Evolutionary conservation across 202 grass and related monocot genomes (phyloP).

Genomic region (Schoenoplectus tabernaemontani): DNA sequence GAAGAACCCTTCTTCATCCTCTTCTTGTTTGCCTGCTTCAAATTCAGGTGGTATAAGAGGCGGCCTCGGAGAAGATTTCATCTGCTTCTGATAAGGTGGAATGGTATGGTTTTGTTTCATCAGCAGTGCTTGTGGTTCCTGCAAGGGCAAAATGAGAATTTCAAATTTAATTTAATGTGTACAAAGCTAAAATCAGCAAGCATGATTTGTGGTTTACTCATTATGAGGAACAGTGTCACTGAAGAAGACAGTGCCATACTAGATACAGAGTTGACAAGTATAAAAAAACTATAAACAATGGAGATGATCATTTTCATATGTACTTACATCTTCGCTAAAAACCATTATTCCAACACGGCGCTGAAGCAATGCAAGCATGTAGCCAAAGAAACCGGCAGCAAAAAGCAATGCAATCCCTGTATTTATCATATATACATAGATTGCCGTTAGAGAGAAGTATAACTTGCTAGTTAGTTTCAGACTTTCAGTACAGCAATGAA

Average conservation of each 20-base stretch:
- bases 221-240: not conserved
- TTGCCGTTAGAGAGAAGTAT: not conserved
- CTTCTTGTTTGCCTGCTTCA: conserved; percentile 40
- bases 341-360: conserved; percentile 55
- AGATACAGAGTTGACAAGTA: not conserved
- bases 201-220: not conserved
- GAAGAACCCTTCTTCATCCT: conserved; percentile 63
- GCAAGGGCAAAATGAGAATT: conserved; percentile 22
- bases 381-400: conserved; percentile 94
- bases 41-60: conserved; percentile 56
- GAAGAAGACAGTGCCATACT: not conserved
- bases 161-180: not conserved
- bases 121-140: conserved; percentile 41
- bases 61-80: conserved; percentile 48
- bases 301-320: not conserved
- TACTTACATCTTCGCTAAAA: conserved; percentile 57
- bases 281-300: not conserved
- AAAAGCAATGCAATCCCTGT: conserved; percentile 81
- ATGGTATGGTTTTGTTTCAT: conserved; percentile 39
- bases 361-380: conserved; percentile 96
- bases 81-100: conserved; percentile 58
- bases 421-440: not conserved
- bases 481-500: not conserved
- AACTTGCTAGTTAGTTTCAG: not conserved
- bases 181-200: not conserved